Evolutionary conservation across 179 eudicot genomes (phyloP).

Genomic region (Silene noctiflora): DNA sequence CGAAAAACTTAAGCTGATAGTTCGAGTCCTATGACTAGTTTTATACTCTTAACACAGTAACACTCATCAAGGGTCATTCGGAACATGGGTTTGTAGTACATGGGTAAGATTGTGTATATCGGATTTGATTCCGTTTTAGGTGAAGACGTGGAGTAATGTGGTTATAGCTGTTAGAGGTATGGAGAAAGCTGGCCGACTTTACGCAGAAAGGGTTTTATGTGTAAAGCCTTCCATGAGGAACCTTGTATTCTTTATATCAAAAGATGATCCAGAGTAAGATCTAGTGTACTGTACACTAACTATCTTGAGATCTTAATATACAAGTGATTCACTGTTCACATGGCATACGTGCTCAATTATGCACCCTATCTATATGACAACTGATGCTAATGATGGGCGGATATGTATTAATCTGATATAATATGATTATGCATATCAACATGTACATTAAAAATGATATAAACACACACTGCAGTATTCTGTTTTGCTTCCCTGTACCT

Average conservation of each 20-base stretch:
- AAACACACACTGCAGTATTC: too few species aligned
- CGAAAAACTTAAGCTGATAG: too few species aligned
- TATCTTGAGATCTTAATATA: not conserved
- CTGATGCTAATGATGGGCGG: conserved; percentile 21
- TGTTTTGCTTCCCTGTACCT: too few species aligned
- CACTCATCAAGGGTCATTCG: too few species aligned
- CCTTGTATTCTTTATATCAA: not conserved
- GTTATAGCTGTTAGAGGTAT: not conserved
- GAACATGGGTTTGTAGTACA: not conserved
- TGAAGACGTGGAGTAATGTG: not conserved
- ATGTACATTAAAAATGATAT: too few species aligned
- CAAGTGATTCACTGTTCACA: not conserved
- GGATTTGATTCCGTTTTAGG: not conserved
- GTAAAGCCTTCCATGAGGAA: not conserved
- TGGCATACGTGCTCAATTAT: conserved; percentile 25
- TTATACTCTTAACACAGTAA: too few species aligned
- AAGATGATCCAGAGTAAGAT: conserved; percentile 20
- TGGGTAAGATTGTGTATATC: not conserved
- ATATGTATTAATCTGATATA: not conserved
- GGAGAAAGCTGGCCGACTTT: conserved; percentile 25
- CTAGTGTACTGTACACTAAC: not conserved
- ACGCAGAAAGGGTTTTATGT: conserved; percentile 10
- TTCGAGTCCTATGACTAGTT: too few species aligned
- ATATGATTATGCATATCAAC: too few species aligned
- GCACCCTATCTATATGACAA: conserved; percentile 20